phyloP scores from a whole-genome alignment of 106 monocot genomes.

The Acorus gramineus region DNA sequence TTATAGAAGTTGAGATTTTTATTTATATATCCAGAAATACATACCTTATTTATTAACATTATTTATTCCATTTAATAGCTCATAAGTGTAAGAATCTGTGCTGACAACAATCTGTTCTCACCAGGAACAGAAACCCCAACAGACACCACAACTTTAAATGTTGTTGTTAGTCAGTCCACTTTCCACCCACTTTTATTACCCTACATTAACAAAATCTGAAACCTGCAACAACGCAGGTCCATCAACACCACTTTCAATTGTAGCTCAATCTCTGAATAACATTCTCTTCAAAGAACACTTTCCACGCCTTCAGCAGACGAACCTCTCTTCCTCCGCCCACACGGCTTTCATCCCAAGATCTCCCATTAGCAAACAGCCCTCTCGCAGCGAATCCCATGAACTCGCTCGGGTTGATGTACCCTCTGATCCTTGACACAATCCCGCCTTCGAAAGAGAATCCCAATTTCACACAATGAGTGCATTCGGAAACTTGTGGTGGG shows the following conservation, averaged over 20 bases:
- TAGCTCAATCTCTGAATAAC: constrained; percentile 8
- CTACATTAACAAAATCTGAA: too few species aligned
- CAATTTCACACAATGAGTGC: neutral
- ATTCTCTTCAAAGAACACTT: constrained; percentile 27
- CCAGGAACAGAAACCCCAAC: too few species aligned
- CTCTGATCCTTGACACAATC: constrained; percentile 47
- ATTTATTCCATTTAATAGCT: too few species aligned
- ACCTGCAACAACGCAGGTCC: too few species aligned
- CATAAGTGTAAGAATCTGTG: too few species aligned
- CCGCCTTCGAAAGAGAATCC: constrained; percentile 33
- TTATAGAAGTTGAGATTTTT: too few species aligned
- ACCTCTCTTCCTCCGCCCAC: constrained; percentile 9
- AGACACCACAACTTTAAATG: too few species aligned
- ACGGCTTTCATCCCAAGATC: constrained; percentile 8
- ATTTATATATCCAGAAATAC: too few species aligned
- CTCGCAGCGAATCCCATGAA: constrained; percentile 88
- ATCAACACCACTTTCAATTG: neutral
- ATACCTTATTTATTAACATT: too few species aligned
- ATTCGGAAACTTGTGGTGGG: neutral
- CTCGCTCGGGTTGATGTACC: constrained; percentile 60
- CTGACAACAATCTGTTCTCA: too few species aligned
- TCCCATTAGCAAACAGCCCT: constrained; percentile 50
- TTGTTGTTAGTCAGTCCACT: too few species aligned
- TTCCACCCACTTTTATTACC: too few species aligned
- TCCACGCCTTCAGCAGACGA: constrained; percentile 28